Base-by-base conservation (phyloP, 139 green algal species). In the Coccomyxa sp. region DNA sequence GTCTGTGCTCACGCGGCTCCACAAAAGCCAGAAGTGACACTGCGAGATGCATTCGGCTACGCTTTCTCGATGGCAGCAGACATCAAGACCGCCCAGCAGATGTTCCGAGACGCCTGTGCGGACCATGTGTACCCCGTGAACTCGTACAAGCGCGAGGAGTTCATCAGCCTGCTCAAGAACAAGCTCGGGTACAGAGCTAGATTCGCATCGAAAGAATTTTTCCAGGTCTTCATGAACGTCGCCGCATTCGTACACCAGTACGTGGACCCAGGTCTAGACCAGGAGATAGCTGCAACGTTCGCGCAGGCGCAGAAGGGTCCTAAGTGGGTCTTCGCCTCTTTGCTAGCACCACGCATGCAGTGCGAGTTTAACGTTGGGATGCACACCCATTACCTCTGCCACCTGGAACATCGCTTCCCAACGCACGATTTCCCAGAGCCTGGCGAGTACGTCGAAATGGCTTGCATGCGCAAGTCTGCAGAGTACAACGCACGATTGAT, bases 11-110 rank as follows among this genome's bases (percentile, higher is more conserved):
- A 58, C 14, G 44, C 44, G 44, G 44, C 44, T 58, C 44, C 44
- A 58, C 44, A 58, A 58, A 58, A 58, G 44, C 44, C 44, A 58
- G 44, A 58, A 58, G 44, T 58, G 44, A 58, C 44, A 58, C 44
- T 58, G 44, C 44, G 44, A 58, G 44, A 58, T 58, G 44, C 44
- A 58, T 58, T 58, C 14, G 44, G 44, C 44, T 58, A 58, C 44
- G 44, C 44, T 58, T 58, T 58, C 44, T 58, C 44, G 44, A 58
- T 58, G 44, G 44, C 44, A 58, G 44, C 44, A 14, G 14, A 58
- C 44, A 58, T 58, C 14, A 14, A 58, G 14, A 58, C 44, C 44
- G 44, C 44, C 44, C 44, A 58, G 44, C 44, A 58, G 44, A 58
- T 58, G 44, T 58, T 58, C 44, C 44, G 44, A 58, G 44, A 58